These are phyloP conservation scores for Suhomyces taliae DNA, from an alignment of 1,139 yeast genomes.

Conservation along the genomic window DNA sequence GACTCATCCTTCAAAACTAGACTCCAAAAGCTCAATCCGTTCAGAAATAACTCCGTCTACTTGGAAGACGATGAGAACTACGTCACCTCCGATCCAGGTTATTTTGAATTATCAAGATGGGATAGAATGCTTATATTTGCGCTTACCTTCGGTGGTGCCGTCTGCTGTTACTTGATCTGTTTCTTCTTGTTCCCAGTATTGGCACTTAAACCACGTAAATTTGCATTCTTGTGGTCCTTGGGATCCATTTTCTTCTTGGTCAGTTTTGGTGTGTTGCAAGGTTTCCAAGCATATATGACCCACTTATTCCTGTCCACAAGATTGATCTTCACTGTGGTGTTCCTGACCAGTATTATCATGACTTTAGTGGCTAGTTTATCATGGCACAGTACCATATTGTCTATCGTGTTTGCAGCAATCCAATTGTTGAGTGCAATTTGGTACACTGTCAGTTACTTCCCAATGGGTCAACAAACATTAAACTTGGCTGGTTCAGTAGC, in stretches of 20 bases:
- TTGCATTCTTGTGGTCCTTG: slow-evolving; percentile 60
- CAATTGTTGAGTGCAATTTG: slow-evolving; percentile 55
- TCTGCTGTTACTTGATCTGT: slow-evolving; percentile 55
- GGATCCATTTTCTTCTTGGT: slow-evolving; percentile 59
- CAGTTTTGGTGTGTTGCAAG: slow-evolving; percentile 60
- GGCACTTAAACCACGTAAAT: slow-evolving; percentile 56
- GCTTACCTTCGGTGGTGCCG: slow-evolving; percentile 54
- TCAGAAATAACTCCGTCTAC: slow-evolving; percentile 36
- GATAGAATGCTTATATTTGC: slow-evolving; percentile 59
- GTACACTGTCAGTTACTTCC: slow-evolving; percentile 65
- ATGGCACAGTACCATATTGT: slow-evolving; percentile 47
- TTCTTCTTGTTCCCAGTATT: slow-evolving; percentile 57
- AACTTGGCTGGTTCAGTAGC: slow-evolving; percentile 56
- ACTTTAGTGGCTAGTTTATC: slow-evolving; percentile 50
- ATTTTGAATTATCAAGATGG: slow-evolving; percentile 54
- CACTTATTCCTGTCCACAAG: slow-evolving; percentile 54
- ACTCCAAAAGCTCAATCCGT: slow-evolving; percentile 43
- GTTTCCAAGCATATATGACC: slow-evolving; percentile 46
- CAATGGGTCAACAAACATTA: slow-evolving; percentile 58
- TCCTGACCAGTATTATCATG: slow-evolving; percentile 48
- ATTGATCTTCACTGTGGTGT: slow-evolving; percentile 50
- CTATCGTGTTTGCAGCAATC: slow-evolving; percentile 50
- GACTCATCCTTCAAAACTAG: slow-evolving; percentile 27
- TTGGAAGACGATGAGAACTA: slow-evolving; percentile 46
- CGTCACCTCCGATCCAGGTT: slow-evolving; percentile 48